Percentiles rank a stretch among this genome's conserved stretches.
Evolutionary conservation across 176 grass and related monocot genomes (phyloP).

Genomic region (Urochloa ruziziensis): DNA sequence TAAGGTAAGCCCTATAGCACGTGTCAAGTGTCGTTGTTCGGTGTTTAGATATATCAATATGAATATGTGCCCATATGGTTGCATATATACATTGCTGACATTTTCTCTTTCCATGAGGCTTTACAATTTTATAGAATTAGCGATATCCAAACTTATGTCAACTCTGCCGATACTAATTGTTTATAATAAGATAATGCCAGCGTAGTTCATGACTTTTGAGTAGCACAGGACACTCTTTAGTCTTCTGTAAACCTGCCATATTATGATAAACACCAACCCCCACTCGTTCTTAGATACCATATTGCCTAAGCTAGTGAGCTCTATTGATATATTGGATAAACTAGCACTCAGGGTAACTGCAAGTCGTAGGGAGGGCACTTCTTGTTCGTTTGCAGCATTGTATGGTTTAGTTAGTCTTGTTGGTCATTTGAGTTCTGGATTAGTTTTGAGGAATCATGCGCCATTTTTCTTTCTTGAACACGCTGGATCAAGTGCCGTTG

Average conservation of each 20-base stretch:
- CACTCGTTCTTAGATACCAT: no score
- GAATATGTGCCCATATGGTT: constrained; percentile 2
- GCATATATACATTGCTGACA: not conserved
- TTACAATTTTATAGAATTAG: constrained; percentile 3
- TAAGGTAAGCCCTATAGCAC: constrained; percentile 58
- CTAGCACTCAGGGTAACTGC: not conserved
- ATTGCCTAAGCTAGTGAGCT: no score
- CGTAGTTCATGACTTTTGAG: not conserved
- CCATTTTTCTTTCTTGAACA: no score
- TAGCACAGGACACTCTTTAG: not conserved
- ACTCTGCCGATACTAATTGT: not conserved
- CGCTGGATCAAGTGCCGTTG: no score
- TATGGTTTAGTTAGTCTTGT: not conserved
- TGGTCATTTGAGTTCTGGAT: not conserved
- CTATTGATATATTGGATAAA: not conserved
- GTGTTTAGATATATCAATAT: constrained; percentile 7
- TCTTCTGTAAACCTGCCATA: no score
- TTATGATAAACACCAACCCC: no score
- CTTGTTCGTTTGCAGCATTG: not conserved
- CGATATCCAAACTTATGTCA: not conserved
- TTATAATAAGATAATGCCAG: not conserved
- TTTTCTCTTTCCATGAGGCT: not conserved
- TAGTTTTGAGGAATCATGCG: not conserved
- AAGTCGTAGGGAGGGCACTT: not conserved
- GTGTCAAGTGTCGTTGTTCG: not conserved